Conservation (phyloP, 441 rosid genomes). For the Bruguiera hainesii region DNA sequence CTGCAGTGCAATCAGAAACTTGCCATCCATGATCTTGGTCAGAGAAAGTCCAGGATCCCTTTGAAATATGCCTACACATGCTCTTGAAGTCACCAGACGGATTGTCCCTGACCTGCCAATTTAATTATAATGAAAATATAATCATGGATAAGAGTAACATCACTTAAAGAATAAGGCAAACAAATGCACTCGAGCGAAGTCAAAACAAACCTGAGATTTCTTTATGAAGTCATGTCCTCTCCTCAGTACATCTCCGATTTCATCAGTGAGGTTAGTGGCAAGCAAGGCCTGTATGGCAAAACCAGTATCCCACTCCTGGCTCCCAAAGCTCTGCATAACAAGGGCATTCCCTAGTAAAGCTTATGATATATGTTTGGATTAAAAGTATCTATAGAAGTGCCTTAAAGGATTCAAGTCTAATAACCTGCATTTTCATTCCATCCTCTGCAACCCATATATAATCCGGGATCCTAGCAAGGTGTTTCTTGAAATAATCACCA, state of each 20-base stretch:
- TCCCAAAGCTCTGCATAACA: conserved; percentile 43
- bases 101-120: conserved; percentile 38
- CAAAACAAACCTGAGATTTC: conserved; percentile 39
- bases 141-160: neutral
- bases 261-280: conserved; percentile 35
- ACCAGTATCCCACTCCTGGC: conserved; percentile 57
- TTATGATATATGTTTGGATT: too few species aligned
- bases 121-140: neutral
- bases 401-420: neutral
- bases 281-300: conserved; percentile 45
- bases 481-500: conserved; percentile 48
- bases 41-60: conserved; percentile 56
- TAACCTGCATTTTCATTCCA: conserved; percentile 64
- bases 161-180: neutral
- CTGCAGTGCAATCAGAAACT: conserved; percentile 56
- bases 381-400: neutral
- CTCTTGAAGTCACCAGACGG: conserved; percentile 42
- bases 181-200: neutral
- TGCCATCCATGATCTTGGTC: conserved; percentile 62
- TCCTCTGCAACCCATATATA: conserved; percentile 33
- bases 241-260: conserved; percentile 33
- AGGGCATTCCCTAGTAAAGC: neutral
- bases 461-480: conserved; percentile 11
- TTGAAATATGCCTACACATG: conserved; percentile 46
- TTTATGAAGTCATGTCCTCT: conserved; percentile 53